These are phyloP conservation scores for Punica granatum DNA, from an alignment of 345 rosid species.

Conservation along the genomic window DNA sequence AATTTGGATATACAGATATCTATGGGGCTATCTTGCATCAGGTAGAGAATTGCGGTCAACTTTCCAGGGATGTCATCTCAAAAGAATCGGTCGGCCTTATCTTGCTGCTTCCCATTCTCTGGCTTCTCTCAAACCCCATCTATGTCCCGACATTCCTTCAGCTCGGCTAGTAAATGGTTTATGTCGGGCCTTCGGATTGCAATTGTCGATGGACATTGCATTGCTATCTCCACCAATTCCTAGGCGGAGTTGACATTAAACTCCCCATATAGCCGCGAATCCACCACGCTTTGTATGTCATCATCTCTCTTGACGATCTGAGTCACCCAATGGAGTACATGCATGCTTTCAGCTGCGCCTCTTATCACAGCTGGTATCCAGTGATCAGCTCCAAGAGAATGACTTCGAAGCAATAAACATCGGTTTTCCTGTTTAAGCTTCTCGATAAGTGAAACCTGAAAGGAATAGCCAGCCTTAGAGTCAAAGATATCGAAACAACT, in stretches of 20 bases:
- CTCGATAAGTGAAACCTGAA: background rate
- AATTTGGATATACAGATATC: background rate
- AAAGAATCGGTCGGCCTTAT: background rate
- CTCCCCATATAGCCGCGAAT: background rate
- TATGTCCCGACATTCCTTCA: conserved; percentile 1
- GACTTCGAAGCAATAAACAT: conserved; percentile 3
- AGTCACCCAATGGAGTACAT: conserved; percentile 6
- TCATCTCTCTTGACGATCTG: conserved; percentile 6
- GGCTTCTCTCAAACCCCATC: background rate
- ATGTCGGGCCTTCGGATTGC: conserved; percentile 5
- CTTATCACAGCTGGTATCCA: background rate
- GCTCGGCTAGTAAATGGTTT: background rate
- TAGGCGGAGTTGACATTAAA: background rate
- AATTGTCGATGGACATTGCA: background rate
- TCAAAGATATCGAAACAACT: background rate
- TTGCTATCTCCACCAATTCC: background rate
- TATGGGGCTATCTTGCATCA: background rate
- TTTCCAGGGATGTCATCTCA: background rate
- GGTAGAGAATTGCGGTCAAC: background rate
- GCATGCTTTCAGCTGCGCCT: background rate
- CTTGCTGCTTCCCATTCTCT: background rate
- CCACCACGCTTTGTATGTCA: conserved; percentile 2
- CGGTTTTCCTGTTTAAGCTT: conserved; percentile 1
- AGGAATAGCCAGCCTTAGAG: background rate
- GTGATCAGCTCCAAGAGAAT: conserved; percentile 10